Base-by-base conservation (phyloP, 2,329 filamentous ascomycete species). In the Westerdykella ornata region DNA sequence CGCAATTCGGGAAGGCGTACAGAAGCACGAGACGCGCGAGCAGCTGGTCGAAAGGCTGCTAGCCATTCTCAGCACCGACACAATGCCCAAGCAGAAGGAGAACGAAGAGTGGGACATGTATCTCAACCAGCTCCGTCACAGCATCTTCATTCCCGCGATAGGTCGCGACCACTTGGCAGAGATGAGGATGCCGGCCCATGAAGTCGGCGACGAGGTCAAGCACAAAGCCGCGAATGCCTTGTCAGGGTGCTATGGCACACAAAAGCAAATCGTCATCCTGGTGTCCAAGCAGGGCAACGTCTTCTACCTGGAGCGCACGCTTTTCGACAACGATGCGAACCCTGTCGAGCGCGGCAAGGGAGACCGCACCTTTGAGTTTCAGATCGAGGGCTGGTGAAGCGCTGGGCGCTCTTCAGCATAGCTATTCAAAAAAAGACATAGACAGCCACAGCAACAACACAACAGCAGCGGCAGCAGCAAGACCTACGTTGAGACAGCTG, bases 221-320 rank as follows among this genome's bases (percentile, higher is more conserved):
- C 53, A 57, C 6, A 62, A 55, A 36, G 61, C 57, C 4, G 44
- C 45, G 37, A 57, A 54, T 48, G 63, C 49, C 65, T 73, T 56
- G 48, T 68, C 65, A 42, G 76, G 75, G 0, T 62, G 73, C 6
- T 84, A 84, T 55, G 80, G 80, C 0, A 84, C 80, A 2, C 77
- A 81, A 56, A 80, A 79, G 60, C 79, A 83, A 56, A 80, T 76
- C 1, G 65, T 83, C 6, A 66, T 83, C 2, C 60, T 84, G 12
- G 77, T 81, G 15, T 68, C 73, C 51, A 63, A 65, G 20, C 54
- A 72, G n/a, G 77, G 77, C 2, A 69, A 71, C 39, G 71, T 80
- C 28, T 75, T 71, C n/a, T 83, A 77, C 52, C 69, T 81, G 26
- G 80, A 84, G 59, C 68, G 79, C 42, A 81, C 78, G 14, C 57